Conservation (phyloP, 2,329 filamentous ascomycete genomes). For the Paecilomyces fulvus region DNA sequence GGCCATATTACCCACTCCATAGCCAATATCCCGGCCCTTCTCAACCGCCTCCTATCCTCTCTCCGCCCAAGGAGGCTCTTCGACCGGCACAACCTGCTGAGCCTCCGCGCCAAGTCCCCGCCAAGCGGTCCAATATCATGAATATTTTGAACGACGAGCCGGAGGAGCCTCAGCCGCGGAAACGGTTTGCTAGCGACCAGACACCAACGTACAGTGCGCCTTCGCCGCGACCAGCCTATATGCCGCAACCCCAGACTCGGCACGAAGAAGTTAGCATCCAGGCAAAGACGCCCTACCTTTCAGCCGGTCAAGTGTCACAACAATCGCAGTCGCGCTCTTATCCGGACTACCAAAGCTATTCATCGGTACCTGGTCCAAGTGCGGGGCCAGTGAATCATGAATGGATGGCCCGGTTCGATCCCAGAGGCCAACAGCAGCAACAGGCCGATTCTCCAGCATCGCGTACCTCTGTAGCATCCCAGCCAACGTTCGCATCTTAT, state of each 20-base stretch:
- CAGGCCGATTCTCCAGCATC: slow-evolving; percentile 13
- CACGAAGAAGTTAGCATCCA: slow-evolving; percentile 15
- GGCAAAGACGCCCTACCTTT: slow-evolving; percentile 20
- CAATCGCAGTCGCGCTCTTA: slow-evolving; percentile 20
- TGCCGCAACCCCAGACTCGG: neutral
- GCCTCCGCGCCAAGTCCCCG: slow-evolving; percentile 33
- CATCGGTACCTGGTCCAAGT: slow-evolving; percentile 15
- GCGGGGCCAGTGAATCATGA: slow-evolving; percentile 24
- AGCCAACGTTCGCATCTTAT: slow-evolving; percentile 23
- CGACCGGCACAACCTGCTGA: slow-evolving; percentile 25
- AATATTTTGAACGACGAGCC: slow-evolving; percentile 42
- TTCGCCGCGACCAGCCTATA: slow-evolving; percentile 13
- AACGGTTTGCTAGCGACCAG: slow-evolving; percentile 36
- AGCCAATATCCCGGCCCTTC: slow-evolving; percentile 17
- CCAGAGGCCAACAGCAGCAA: slow-evolving; percentile 5
- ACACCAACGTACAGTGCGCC: slow-evolving; percentile 7
- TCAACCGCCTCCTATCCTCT: slow-evolving; percentile 21
- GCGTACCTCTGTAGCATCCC: slow-evolving; percentile 15
- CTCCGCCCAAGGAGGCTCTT: slow-evolving; percentile 27
- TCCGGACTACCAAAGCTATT: slow-evolving; percentile 25
- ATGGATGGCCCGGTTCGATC: slow-evolving; percentile 34
- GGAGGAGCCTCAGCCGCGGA: slow-evolving; percentile 38
- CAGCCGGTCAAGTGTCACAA: slow-evolving; percentile 15
- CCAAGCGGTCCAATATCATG: slow-evolving; percentile 43
- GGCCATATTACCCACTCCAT: slow-evolving; percentile 23